A percentile compares a stretch with the other conserved stretches of the same genome.
phyloP scores from a whole-genome alignment of 345 rosid genomes.

The Hibiscus mutabilis region DNA sequence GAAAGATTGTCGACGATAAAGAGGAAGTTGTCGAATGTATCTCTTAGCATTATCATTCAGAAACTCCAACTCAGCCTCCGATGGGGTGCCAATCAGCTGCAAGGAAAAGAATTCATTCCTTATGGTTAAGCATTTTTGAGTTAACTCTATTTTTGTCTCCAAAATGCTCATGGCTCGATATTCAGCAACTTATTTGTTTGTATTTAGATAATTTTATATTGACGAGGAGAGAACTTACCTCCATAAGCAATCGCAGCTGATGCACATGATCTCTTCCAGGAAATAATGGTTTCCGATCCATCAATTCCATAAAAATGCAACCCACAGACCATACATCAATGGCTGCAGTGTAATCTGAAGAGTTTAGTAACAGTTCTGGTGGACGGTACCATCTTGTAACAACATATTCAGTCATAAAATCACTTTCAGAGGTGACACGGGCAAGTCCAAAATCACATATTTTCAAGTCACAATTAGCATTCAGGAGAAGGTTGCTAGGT shows the following conservation, averaged over 20 bases:
- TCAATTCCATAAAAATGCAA: conserved; percentile 82
- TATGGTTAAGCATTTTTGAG: background rate
- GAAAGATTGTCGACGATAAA: conserved; percentile 59
- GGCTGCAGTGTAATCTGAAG: conserved; percentile 77
- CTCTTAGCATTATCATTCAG: conserved; percentile 77
- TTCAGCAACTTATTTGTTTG: conserved; percentile 5
- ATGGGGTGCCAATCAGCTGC: conserved; percentile 87
- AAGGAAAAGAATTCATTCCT: conserved; percentile 14
- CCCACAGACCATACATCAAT: conserved; percentile 99
- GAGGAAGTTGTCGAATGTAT: conserved; percentile 62
- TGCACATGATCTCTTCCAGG: conserved; percentile 89
- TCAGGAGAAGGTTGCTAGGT: conserved; percentile 84
- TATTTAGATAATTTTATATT: background rate
- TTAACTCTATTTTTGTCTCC: background rate
- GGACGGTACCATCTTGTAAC: conserved; percentile 99
- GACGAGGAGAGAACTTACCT: conserved; percentile 36
- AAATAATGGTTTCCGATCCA: conserved; percentile 75
- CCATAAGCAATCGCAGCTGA: conserved; percentile 79
- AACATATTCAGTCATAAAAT: conserved; percentile 87
- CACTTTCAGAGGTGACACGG: conserved; percentile 86
- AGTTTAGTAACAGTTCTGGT: conserved; percentile 79
- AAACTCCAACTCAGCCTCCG: conserved; percentile 71
- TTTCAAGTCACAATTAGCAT: conserved; percentile 70
- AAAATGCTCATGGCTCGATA: background rate
- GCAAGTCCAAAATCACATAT: conserved; percentile 96